These are phyloP conservation scores for Coemansia sp. DNA, from an alignment of 192 early-diverging fungal genomes.

Conservation along the genomic window DNA sequence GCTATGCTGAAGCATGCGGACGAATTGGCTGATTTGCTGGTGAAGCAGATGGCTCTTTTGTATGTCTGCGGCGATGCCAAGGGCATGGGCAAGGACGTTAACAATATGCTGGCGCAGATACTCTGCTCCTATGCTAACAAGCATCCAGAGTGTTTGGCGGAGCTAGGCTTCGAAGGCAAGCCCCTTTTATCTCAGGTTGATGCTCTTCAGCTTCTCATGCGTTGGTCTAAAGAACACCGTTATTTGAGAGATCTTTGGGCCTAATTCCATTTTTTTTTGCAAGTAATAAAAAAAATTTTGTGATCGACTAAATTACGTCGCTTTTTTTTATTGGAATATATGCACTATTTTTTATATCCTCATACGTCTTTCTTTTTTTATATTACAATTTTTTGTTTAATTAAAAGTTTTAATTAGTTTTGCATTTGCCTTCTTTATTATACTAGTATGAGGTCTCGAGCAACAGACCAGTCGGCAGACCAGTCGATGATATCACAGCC, in stretches of 20 bases:
- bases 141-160: constrained; percentile 31
- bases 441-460: background rate
- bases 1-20: constrained; percentile 53
- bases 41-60: constrained; percentile 59
- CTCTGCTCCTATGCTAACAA: constrained; percentile 39
- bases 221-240: constrained; percentile 48
- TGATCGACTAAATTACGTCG: too few species aligned
- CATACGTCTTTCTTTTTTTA: background rate
- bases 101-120: constrained; percentile 70
- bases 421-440: background rate
- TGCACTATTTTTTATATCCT: constrained; percentile 1
- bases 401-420: background rate
- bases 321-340: too few species aligned
- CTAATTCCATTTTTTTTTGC: too few species aligned
- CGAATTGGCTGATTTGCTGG: constrained; percentile 58
- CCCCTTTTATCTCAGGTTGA: constrained; percentile 7
- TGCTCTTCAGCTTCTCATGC: constrained; percentile 53
- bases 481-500: background rate
- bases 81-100: constrained; percentile 86
- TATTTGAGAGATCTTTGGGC: constrained; percentile 51
- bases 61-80: constrained; percentile 84
- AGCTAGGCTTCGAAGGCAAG: constrained; percentile 32
- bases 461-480: background rate
- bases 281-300: background rate
- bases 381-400: background rate